These are phyloP conservation scores for Phytophthora niederhauseri DNA, from an alignment of 352 stramenopile genomes.

Conservation along the genomic window DNA sequence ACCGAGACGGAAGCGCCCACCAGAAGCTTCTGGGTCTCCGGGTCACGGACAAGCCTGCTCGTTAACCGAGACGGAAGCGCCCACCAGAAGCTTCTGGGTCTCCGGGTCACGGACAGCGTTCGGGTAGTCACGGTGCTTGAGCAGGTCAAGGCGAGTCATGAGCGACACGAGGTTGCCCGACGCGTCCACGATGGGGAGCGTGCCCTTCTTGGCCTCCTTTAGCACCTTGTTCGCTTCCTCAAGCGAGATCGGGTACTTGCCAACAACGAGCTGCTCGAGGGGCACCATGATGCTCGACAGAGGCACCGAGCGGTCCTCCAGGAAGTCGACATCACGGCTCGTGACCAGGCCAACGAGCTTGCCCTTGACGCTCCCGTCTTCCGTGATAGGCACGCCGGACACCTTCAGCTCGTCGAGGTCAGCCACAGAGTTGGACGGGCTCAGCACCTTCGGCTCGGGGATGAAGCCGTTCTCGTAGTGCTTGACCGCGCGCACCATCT, in stretches of 20 bases:
- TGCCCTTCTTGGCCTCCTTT: conserved; percentile 98
- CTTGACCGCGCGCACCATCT: conserved; percentile 94
- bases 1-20: conserved; percentile 97
- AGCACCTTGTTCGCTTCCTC: conserved; percentile 97
- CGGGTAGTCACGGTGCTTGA: conserved; percentile 97
- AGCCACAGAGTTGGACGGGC: conserved; percentile 90
- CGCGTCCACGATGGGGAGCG: conserved; percentile 98
- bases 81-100: conserved; percentile 95
- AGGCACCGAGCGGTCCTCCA: conserved; percentile 88
- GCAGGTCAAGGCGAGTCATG: conserved; percentile 96
- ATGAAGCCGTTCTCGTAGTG: conserved; percentile 99
- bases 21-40: conserved; percentile 94
- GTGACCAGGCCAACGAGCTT: conserved; percentile 98
- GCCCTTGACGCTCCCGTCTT: conserved; percentile 94
- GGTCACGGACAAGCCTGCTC: conserved; percentile 92
- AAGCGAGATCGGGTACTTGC: conserved; percentile 93
- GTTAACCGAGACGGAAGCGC: conserved; percentile 97
- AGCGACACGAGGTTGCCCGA: conserved; percentile 96
- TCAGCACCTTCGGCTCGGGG: conserved; percentile 96
- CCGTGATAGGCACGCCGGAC: conserved; percentile 98
- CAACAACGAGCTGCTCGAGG: conserved; percentile 85
- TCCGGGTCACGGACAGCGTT: conserved; percentile 93
- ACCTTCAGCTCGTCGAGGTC: conserved; percentile 95
- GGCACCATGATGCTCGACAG: conserved; percentile 83
- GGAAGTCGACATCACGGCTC: conserved; percentile 97